Conservation (phyloP, 208 protist species). For the Crithidia sp. region DNA sequence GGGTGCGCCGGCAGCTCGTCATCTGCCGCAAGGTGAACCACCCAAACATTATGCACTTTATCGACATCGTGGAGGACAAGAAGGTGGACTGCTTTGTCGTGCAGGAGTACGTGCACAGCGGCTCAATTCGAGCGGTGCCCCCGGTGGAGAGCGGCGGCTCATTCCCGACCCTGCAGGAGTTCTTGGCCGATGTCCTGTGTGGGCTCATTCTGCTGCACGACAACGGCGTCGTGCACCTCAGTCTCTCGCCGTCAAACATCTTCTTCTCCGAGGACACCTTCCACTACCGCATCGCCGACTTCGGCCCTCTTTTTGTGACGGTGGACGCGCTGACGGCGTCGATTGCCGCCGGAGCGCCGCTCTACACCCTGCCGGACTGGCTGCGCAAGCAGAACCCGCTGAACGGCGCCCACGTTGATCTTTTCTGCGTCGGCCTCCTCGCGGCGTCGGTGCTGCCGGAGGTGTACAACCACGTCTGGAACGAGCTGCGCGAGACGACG, state of each 20-base stretch:
- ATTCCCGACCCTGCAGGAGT: constrained; percentile 39
- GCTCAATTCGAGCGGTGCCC: constrained; percentile 33
- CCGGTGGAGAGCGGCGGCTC: constrained; percentile 18
- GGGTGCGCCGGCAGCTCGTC: constrained; percentile 44
- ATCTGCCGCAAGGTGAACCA: constrained; percentile 63
- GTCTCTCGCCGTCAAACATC: constrained; percentile 72
- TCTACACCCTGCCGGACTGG: constrained; percentile 63
- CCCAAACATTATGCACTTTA: constrained; percentile 62
- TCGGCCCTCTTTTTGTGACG: constrained; percentile 72
- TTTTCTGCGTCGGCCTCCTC: constrained; percentile 78
- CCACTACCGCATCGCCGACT: constrained; percentile 71
- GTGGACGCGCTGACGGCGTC: constrained; percentile 50
- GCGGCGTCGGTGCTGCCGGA: constrained; percentile 60
- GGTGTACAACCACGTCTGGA: constrained; percentile 53
- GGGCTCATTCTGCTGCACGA: constrained; percentile 72
- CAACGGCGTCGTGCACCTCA: constrained; percentile 69
- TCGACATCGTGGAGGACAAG: constrained; percentile 79
- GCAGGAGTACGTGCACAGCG: constrained; percentile 59
- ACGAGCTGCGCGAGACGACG: constrained; percentile 23
- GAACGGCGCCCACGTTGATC: constrained; percentile 51
- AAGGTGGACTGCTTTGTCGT: constrained; percentile 67
- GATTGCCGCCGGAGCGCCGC: constrained; percentile 27
- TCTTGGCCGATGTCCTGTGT: constrained; percentile 69
- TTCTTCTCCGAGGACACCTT: constrained; percentile 52
- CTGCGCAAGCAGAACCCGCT: constrained; percentile 35